Conservation (phyloP, 2,329 filamentous ascomycete genomes). For the Penicillium sp. region DNA sequence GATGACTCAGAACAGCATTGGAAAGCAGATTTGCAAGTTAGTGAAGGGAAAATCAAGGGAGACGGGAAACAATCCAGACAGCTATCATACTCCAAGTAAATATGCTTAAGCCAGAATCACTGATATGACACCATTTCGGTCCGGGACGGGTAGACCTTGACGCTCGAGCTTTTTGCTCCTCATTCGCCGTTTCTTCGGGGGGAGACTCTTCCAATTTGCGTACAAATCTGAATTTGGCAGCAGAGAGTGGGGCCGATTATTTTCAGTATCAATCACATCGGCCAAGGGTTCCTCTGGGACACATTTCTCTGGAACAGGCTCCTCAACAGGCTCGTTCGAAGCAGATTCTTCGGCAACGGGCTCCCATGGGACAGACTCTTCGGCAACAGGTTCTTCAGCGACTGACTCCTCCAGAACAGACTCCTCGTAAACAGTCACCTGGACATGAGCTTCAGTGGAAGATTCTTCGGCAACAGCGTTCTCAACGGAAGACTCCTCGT, state of each 20-base stretch:
- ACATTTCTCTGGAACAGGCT: not conserved
- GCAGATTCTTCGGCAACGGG: not conserved
- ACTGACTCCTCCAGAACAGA: not conserved
- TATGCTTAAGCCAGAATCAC: not conserved
- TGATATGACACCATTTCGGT: not conserved
- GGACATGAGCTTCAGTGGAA: not conserved
- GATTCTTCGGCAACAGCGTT: not conserved
- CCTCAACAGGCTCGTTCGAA: not conserved
- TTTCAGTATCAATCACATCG: not conserved
- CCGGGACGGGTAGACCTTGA: not conserved
- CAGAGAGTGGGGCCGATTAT: fast-evolving
- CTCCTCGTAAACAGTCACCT: not conserved
- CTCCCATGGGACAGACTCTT: not conserved
- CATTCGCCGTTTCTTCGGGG: not conserved
- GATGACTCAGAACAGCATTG: too few relatives aligned
- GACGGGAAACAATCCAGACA: too few relatives aligned
- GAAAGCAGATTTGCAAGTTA: too few relatives aligned
- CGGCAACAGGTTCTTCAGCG: not conserved
- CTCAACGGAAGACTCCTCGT: not conserved
- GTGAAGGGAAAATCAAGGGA: too few relatives aligned
- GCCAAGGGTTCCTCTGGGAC: not conserved
- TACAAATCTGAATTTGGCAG: not conserved
- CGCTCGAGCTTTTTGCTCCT: not conserved
- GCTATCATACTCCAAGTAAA: too few relatives aligned
- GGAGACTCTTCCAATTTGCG: not conserved